phyloP scores from a whole-genome alignment of 208 protist genomes.

The Naegleria fowleri region DNA sequence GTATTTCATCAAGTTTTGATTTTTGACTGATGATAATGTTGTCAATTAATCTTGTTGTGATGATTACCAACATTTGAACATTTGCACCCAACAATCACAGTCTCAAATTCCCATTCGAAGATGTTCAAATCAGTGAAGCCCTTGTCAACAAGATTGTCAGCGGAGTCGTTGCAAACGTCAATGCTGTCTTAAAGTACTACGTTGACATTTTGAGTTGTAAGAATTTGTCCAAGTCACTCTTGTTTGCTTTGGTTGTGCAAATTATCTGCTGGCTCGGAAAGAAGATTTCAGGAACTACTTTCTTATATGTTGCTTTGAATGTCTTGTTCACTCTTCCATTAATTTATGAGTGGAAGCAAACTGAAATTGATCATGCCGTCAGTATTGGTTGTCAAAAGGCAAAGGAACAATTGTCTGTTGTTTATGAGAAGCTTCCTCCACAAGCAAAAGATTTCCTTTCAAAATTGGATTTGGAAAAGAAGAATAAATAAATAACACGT shows the following conservation, averaged over 20 bases:
- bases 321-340: background rate
- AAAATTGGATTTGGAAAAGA: background rate
- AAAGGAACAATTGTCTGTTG: background rate
- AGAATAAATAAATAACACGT: background rate
- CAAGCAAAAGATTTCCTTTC: background rate
- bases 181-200: background rate
- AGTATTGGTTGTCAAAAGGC: background rate
- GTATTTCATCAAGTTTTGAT: background rate
- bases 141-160: background rate
- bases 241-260: background rate
- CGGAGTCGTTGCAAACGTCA: constrained; percentile 1
- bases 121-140: background rate
- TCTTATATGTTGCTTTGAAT: background rate
- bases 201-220: background rate
- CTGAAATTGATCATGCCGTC: background rate
- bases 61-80: background rate
- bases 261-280: background rate
- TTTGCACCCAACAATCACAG: background rate
- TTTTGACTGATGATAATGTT: background rate
- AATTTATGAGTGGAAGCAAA: constrained; percentile 22
- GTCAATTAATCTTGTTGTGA: too few relatives aligned
- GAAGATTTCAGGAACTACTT: background rate
- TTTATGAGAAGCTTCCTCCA: background rate
- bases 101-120: background rate
- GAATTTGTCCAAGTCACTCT: background rate